Conservation (phyloP, 2,329 filamentous ascomycete species). For the Sporothrix pallida region DNA sequence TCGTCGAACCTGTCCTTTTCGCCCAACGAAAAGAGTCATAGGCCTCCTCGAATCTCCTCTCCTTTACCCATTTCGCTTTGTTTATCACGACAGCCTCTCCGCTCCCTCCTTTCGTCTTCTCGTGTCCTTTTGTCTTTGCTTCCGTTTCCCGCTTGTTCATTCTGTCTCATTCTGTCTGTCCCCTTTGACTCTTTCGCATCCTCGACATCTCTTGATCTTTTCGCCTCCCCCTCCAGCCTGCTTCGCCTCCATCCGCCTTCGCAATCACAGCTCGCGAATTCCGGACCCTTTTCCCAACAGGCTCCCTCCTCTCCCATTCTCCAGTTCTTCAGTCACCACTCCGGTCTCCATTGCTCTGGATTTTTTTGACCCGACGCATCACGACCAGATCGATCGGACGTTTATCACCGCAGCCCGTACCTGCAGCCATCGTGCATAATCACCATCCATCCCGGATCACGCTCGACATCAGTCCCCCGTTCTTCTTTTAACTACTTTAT, state of each 20-base stretch:
- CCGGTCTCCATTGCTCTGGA: too few relatives aligned
- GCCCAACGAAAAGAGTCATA: conserved; percentile 36
- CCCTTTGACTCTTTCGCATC: conserved; percentile 12
- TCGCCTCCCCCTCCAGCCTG: conserved; percentile 14
- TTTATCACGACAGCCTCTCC: conserved; percentile 30
- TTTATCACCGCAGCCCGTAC: conserved; percentile 36
- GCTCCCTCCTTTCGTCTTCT: conserved; percentile 20
- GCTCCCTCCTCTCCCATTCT: neutral
- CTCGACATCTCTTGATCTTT: conserved; percentile 22
- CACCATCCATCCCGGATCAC: conserved; percentile 25
- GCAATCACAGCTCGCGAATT: neutral
- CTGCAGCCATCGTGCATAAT: conserved; percentile 38
- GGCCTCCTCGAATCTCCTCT: conserved; percentile 25
- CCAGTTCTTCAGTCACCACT: too few relatives aligned
- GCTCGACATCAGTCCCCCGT: conserved; percentile 9
- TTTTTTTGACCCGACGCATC: neutral
- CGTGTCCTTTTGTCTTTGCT: neutral
- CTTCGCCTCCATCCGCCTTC: conserved; percentile 23
- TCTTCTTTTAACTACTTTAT: neutral
- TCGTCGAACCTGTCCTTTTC: conserved; percentile 29
- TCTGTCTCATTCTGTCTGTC: neutral
- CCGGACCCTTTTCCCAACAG: conserved; percentile 18
- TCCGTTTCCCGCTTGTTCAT: conserved; percentile 18
- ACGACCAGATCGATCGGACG: conserved; percentile 27
- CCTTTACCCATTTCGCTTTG: conserved; percentile 27